A percentile compares a stretch with the other conserved stretches of the same genome.
phyloP scores from a whole-genome alignment of 768 basidiomycete species.

The Auricularia sp. region DNA sequence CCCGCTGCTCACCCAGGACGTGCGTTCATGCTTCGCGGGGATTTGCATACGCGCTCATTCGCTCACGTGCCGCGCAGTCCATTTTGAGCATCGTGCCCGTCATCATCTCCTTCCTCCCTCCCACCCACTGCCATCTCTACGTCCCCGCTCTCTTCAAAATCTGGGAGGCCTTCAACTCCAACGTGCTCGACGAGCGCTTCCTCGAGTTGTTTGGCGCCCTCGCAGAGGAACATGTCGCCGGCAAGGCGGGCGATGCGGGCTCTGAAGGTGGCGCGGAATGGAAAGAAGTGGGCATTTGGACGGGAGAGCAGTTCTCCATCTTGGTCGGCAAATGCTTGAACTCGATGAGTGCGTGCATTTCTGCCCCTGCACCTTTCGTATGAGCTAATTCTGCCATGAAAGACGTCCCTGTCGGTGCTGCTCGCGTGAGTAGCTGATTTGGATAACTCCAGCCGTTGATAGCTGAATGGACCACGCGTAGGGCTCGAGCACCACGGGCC shows the following conservation, averaged over 20 bases:
- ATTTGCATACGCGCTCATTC: too few species aligned
- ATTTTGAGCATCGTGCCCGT: conserved; percentile 64
- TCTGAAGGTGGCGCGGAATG: conserved; percentile 47
- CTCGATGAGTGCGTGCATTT: conserved; percentile 53
- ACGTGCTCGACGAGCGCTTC: conserved; percentile 62
- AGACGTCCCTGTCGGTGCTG: conserved; percentile 68
- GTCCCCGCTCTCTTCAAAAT: conserved; percentile 62
- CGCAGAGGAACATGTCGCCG: conserved; percentile 60
- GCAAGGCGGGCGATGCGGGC: conserved; percentile 42
- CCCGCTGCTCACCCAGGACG: conserved; percentile 61
- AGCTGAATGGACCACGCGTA: too few species aligned
- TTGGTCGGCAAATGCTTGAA: conserved; percentile 75
- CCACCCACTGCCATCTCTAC: conserved; percentile 54
- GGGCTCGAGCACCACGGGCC: conserved; percentile 52
- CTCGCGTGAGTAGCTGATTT: conserved; percentile 35
- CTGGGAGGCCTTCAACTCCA: conserved; percentile 73
- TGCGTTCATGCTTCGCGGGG: conserved; percentile 24
- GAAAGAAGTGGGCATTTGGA: conserved; percentile 88
- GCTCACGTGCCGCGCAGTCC: conserved; percentile 32
- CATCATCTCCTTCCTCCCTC: conserved; percentile 68
- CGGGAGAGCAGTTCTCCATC: conserved; percentile 70
- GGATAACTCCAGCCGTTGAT: conserved; percentile 22
- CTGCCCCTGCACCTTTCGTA: conserved; percentile 1
- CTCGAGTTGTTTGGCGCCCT: conserved; percentile 62
- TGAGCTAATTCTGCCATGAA: background rate